phyloP scores from a whole-genome alignment of 768 basidiomycete genomes.

The Tremella mesenterica region DNA sequence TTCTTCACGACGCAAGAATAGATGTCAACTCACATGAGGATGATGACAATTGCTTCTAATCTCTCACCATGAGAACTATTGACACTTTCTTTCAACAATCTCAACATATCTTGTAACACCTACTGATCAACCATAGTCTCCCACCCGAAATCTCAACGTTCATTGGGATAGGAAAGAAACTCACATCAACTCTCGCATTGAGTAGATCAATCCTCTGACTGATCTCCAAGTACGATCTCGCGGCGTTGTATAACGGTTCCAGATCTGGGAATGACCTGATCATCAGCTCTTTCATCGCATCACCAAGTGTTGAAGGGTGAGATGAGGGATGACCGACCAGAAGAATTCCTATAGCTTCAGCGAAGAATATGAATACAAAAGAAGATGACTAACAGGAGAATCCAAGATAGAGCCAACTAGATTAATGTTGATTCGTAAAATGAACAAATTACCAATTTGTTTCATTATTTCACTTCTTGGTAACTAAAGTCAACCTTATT shows the following conservation, averaged over 20 bases:
- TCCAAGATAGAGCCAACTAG: constrained; percentile 94
- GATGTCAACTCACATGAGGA: constrained; percentile 61
- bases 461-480: constrained; percentile 79
- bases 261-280: constrained; percentile 81
- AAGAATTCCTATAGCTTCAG: constrained; percentile 65
- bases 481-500: constrained; percentile 32
- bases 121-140: too few relatives aligned
- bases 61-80: constrained; percentile 83
- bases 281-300: too few relatives aligned
- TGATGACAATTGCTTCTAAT: constrained; percentile 86
- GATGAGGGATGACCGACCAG: constrained; percentile 57
- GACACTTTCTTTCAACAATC: constrained; percentile 87
- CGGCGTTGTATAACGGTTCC: constrained; percentile 88
- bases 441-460: constrained; percentile 89
- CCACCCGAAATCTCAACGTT: not conserved
- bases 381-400: constrained; percentile 61
- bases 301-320: constrained; percentile 2
- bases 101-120: constrained; percentile 95
- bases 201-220: constrained; percentile 85
- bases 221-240: constrained; percentile 87
- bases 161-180: constrained; percentile 19
- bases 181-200: constrained; percentile 84
- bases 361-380: not conserved
- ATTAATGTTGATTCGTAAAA: constrained; percentile 86
- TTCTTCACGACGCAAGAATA: constrained; percentile 60